phyloP scores from a whole-genome alignment of 2,329 filamentous ascomycete genomes.

The Alternaria sp. region DNA sequence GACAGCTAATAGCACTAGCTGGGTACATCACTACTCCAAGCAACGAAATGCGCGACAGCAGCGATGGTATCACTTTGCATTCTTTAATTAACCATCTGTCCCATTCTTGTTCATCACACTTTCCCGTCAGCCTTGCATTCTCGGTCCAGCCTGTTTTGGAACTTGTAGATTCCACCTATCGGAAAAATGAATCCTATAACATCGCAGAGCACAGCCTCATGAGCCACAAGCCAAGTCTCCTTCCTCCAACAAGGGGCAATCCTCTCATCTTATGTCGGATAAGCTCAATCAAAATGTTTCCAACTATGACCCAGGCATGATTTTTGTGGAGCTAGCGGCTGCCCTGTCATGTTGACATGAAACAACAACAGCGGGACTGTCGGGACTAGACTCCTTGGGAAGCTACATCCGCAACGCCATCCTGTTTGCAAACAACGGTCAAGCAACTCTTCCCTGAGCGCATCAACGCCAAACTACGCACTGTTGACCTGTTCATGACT shows the following conservation, averaged over 20 bases:
- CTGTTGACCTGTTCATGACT: conserved; percentile 2
- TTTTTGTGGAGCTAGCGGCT: conserved; percentile 3
- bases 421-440: conserved; percentile 1
- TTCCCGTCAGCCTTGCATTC: background rate
- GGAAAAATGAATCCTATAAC: conserved; percentile 3
- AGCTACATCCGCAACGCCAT: background rate
- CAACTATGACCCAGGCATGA: background rate
- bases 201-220: background rate
- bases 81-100: background rate
- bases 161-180: conserved; percentile 10
- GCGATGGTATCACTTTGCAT: background rate
- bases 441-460: background rate
- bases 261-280: conserved; percentile 8
- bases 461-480: background rate
- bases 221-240: background rate
- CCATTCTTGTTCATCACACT: background rate
- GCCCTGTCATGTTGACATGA: conserved; percentile 7
- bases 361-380: conserved; percentile 10
- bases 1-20: background rate
- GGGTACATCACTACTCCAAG: background rate
- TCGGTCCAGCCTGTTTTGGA: background rate
- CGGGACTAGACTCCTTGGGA: conserved; percentile 2
- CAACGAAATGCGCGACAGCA: background rate
- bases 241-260: background rate
- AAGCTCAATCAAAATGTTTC: conserved; percentile 11